Evolutionary conservation across 2,329 filamentous ascomycete genomes (phyloP).

Genomic region (Aspergillus puulaauensis): DNA sequence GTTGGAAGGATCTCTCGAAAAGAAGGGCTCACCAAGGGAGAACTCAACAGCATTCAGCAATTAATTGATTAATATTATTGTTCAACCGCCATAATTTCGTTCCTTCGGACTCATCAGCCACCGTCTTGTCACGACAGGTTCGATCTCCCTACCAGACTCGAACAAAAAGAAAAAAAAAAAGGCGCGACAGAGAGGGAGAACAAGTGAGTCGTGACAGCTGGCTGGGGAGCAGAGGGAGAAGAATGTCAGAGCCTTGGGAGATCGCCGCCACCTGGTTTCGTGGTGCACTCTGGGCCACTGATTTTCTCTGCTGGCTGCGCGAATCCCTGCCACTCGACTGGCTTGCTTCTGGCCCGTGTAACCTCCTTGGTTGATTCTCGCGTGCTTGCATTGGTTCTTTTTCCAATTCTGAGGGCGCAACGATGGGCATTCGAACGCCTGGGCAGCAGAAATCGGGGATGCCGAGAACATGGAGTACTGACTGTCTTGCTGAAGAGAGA

Average conservation of each 20-base stretch:
- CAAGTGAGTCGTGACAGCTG: neutral
- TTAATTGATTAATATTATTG: neutral
- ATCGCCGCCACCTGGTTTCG: constrained; percentile 21
- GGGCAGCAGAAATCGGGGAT: neutral
- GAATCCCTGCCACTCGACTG: constrained; percentile 19
- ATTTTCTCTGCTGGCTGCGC: constrained; percentile 18
- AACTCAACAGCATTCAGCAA: neutral
- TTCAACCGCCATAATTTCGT: too few relatives aligned
- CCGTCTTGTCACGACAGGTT: neutral
- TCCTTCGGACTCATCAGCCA: neutral
- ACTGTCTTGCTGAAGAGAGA: neutral
- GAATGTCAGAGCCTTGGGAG: neutral
- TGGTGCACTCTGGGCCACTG: constrained; percentile 23
- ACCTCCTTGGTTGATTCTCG: constrained; percentile 19
- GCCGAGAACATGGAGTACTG: neutral
- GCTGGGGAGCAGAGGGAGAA: neutral
- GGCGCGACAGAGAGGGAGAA: neutral
- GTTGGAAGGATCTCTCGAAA: neutral
- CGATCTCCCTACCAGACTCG: neutral
- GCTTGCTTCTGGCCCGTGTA: constrained; percentile 14
- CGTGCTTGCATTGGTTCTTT: constrained; percentile 21
- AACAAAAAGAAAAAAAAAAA: neutral
- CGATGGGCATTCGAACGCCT: neutral
- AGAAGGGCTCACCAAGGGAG: neutral
- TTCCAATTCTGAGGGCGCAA: neutral